Base-by-base conservation (phyloP, 139 green algal genomes). In the Coelastrella sp. region DNA sequence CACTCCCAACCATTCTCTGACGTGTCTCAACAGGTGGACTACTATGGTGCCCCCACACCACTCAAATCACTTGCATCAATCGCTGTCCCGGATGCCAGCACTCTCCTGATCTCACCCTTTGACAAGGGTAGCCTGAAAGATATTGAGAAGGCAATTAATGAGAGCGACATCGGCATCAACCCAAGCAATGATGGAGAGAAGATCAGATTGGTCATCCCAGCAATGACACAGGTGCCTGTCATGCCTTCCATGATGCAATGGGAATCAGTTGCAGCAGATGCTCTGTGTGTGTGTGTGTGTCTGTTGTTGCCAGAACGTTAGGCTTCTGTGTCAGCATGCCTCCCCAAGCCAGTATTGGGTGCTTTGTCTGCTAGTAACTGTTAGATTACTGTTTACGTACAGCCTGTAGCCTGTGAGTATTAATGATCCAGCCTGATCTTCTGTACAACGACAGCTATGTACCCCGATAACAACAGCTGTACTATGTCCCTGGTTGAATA, bases 131-230 rank as follows among this genome's bases (percentile, higher is more conserved):
- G 85, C 51, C 90, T 99, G n/a, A 87, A 90, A 32, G 89, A 88
- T 60, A 96, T 98, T 45, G 94, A 98, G 80, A 91, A 89, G 51
- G 92, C 92, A 21, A 94, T 97, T 64, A 91, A 86, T n/a, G 81
- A 84, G 51, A 53, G 71, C 11, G 97, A 99, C 89, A 75, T 99
- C 5, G 97, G 94, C 45, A 89, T 99, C 37, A 99, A 94, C 32
- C 97, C 97, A 62, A 96, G 87, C 87, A 99, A 98, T 86, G 97
- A 99, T 77, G 97, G 97, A 45, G 94, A 96, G 50, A 84, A 96
- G 19, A 98, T 99, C 79, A 91, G 97, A 7, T 90, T 99, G 66
- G 91, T 90, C 78, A 90, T 99, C 34, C 97, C 97, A 9, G 89
- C 92, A 51, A 93, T 99, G 59, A 99, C 96, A 0, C 91, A 93